Conservation (phyloP, 345 rosid species). For the Camelina laxa region DNA sequence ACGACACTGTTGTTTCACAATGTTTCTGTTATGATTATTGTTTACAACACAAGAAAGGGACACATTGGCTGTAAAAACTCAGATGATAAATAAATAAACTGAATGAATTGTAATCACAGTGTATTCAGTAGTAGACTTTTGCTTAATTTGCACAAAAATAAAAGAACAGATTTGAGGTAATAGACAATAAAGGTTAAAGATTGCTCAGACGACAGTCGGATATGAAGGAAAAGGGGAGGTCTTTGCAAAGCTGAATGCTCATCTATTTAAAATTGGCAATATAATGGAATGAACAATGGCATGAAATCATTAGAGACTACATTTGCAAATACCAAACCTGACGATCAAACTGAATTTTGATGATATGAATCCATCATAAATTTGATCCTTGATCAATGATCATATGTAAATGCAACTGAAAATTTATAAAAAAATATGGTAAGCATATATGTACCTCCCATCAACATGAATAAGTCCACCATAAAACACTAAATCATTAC, state of each 20-base stretch:
- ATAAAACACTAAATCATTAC: no score
- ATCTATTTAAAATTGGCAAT: neutral
- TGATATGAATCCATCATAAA: neutral
- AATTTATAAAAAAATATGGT: neutral
- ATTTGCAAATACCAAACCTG: neutral
- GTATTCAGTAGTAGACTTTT: no score
- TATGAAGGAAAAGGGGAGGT: neutral
- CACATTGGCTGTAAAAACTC: neutral
- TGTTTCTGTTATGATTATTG: neutral
- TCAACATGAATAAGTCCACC: no score
- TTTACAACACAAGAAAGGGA: neutral
- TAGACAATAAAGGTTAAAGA: neutral
- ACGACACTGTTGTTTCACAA: constrained; percentile 4
- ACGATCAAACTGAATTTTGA: constrained; percentile 7
- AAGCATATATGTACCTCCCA: constrained; percentile 18
- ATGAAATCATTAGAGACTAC: neutral
- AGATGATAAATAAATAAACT: neutral
- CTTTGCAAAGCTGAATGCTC: neutral
- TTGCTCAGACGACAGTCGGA: neutral
- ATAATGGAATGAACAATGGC: neutral
- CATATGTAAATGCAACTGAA: neutral
- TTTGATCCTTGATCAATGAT: constrained; percentile 3
- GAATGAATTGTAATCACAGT: no score
- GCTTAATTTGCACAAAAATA: no score
- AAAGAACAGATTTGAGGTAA: no score